phyloP scores from a whole-genome alignment of 805 yeast genomes.

The Kodamaea fukazawae region DNA sequence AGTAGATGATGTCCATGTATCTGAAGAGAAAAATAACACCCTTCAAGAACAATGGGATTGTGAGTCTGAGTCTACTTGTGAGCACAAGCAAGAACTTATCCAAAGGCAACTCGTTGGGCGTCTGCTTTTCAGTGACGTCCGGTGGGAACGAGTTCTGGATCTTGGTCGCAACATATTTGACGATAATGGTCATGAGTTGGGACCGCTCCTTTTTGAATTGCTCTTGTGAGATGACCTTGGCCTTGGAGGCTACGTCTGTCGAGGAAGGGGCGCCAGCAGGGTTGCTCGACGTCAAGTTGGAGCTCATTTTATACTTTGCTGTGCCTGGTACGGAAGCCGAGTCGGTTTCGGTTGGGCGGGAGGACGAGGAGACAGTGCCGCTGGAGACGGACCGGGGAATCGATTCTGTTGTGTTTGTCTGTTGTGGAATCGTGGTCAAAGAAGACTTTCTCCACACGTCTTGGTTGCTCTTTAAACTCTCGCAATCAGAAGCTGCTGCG shows the following conservation, averaged over 20 bases:
- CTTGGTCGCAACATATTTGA: conserved; percentile 42
- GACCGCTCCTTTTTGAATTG: conserved; percentile 18
- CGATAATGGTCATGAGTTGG: conserved; percentile 41
- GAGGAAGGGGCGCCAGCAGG: too few relatives aligned
- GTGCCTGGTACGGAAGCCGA: too few relatives aligned
- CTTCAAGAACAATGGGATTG: conserved; percentile 37
- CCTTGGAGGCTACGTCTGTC: not conserved
- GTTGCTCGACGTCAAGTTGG: too few relatives aligned
- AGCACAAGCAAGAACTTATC: conserved; percentile 40
- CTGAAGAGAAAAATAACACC: conserved; percentile 43
- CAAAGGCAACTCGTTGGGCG: conserved; percentile 36
- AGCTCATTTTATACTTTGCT: too few relatives aligned
- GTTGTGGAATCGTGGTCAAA: not conserved
- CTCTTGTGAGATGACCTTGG: conserved; percentile 10
- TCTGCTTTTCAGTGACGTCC: conserved; percentile 16
- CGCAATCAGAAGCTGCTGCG: conserved; percentile 25
- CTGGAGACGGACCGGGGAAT: not conserved
- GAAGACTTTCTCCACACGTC: conserved; percentile 1
- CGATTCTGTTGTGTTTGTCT: not conserved
- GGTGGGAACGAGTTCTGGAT: conserved; percentile 45
- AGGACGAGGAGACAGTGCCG: too few relatives aligned
- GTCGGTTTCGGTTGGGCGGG: too few relatives aligned
- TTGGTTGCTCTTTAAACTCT: conserved; percentile 13
- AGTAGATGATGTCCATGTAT: conserved; percentile 46
- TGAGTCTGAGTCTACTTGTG: conserved; percentile 35